These are phyloP conservation scores for Asclepias syriaca DNA, from an alignment of 257 asterid species.

Conservation along the genomic window DNA sequence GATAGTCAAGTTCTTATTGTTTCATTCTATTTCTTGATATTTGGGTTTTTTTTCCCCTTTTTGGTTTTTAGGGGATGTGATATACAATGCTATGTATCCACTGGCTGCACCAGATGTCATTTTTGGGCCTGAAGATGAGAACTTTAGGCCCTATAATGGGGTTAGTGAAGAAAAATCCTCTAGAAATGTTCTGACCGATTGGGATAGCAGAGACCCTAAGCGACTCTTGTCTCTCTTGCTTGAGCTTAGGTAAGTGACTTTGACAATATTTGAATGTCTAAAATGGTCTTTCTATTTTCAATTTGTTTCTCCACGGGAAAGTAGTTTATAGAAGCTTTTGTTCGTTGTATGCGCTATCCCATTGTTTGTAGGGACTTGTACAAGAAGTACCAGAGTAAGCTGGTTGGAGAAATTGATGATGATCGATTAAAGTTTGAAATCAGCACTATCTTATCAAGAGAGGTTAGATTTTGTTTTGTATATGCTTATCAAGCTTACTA, in stretches of 20 bases:
- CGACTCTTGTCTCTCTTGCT: slow-evolving; percentile 60
- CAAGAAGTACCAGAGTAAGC: slow-evolving; percentile 59
- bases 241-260: slow-evolving; percentile 59
- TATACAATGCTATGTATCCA: slow-evolving; percentile 74
- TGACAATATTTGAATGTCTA: background rate
- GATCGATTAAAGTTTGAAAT: slow-evolving; percentile 82
- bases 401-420: slow-evolving; percentile 74
- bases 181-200: slow-evolving; percentile 49
- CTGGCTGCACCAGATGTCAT: slow-evolving; percentile 80
- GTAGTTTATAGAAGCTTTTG: background rate
- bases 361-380: slow-evolving; percentile 57
- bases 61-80: slow-evolving; percentile 64
- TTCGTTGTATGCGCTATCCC: background rate
- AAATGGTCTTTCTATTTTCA: background rate
- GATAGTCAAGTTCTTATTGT: slow-evolving; percentile 2
- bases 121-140: slow-evolving; percentile 76
- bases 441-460: slow-evolving; percentile 80
- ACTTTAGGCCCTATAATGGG: slow-evolving; percentile 50
- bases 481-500: too few relatives aligned
- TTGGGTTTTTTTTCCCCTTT: slow-evolving; percentile 13
- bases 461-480: slow-evolving; percentile 42
- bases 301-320: background rate
- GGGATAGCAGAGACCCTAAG: slow-evolving; percentile 77
- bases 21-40: slow-evolving; percentile 2
- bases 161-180: slow-evolving; percentile 27